phyloP scores from a whole-genome alignment of 2,329 filamentous ascomycete species.

The Cordyceps pruinosa region DNA sequence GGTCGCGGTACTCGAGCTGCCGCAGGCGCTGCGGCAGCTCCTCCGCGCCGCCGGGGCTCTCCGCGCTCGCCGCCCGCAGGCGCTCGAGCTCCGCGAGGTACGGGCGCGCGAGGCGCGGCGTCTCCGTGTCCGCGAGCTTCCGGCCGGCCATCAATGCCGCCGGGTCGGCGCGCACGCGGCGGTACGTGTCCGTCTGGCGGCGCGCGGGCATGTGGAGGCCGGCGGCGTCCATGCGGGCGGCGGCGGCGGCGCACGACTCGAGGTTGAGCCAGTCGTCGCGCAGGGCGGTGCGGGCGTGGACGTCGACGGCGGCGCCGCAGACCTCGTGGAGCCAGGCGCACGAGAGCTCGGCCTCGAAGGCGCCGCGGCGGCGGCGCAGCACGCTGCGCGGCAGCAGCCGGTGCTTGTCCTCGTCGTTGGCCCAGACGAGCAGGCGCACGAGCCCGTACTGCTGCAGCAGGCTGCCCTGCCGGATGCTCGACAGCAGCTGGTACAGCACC shows the following conservation, averaged over 20 bases:
- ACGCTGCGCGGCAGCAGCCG: conserved; percentile 54
- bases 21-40: conserved; percentile 19
- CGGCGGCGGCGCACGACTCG: conserved; percentile 33
- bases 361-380: conserved; percentile 46
- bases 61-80: conserved; percentile 20
- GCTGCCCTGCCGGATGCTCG: conserved; percentile 47
- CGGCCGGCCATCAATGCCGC: conserved; percentile 15
- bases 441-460: conserved; percentile 71
- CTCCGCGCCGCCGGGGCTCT: not conserved
- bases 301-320: conserved; percentile 33
- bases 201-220: conserved; percentile 38
- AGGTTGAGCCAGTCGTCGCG: conserved; percentile 44
- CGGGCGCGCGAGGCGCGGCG: conserved; percentile 30
- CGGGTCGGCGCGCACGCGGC: conserved; percentile 19
- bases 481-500: conserved; percentile 55
- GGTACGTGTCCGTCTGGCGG: conserved; percentile 31
- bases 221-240: conserved; percentile 40
- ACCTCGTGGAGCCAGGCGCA: conserved; percentile 55
- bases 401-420: conserved; percentile 52
- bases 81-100: conserved; percentile 37
- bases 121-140: conserved; percentile 24
- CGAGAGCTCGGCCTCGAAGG: conserved; percentile 54
- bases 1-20: conserved; percentile 24
- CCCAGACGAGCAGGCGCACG: conserved; percentile 72
- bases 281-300: conserved; percentile 23